Evolutionary conservation across 441 rosid genomes (phyloP).

Genomic region (Gossypium armourianum): DNA sequence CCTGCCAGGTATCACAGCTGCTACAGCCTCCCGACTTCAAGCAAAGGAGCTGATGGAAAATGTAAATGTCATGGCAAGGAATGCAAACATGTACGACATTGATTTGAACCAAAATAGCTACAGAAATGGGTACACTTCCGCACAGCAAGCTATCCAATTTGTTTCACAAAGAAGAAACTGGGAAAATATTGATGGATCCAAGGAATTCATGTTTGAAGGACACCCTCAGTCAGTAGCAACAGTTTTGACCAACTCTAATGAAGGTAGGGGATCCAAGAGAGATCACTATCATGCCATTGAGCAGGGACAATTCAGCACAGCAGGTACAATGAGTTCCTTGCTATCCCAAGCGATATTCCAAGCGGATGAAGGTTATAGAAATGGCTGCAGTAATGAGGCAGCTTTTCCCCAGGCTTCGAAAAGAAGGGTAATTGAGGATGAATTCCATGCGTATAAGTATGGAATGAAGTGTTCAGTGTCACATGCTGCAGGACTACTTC

Average conservation of each 20-base stretch:
- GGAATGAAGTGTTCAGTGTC: constrained; percentile 15
- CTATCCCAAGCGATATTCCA: constrained; percentile 30
- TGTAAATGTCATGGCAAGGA: constrained; percentile 24
- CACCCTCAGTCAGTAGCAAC: constrained; percentile 26
- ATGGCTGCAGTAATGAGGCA: constrained; percentile 16
- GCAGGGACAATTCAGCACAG: constrained; percentile 25
- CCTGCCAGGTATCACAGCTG: constrained; percentile 16
- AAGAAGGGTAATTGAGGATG: constrained; percentile 41
- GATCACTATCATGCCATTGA: constrained; percentile 26
- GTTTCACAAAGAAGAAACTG: constrained; percentile 22
- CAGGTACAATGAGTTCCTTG: constrained; percentile 23
- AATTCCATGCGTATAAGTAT: constrained; percentile 18
- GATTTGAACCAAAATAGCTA: constrained; percentile 25
- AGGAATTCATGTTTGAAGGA: constrained; percentile 24
- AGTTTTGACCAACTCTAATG: constrained; percentile 21
- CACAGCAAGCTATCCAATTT: constrained; percentile 26
- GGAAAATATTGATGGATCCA: constrained; percentile 24
- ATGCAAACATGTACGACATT: constrained; percentile 19
- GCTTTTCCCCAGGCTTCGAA: constrained; percentile 28
- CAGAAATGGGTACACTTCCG: constrained; percentile 19
- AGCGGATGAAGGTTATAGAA: constrained; percentile 23
- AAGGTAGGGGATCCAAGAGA: constrained; percentile 44
- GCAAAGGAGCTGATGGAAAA: constrained; percentile 23
- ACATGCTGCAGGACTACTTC: constrained; percentile 24
- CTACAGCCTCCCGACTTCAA: constrained; percentile 21